Base-by-base conservation (phyloP, 2,329 filamentous ascomycete species). In the Rutstroemia sydowiana region DNA sequence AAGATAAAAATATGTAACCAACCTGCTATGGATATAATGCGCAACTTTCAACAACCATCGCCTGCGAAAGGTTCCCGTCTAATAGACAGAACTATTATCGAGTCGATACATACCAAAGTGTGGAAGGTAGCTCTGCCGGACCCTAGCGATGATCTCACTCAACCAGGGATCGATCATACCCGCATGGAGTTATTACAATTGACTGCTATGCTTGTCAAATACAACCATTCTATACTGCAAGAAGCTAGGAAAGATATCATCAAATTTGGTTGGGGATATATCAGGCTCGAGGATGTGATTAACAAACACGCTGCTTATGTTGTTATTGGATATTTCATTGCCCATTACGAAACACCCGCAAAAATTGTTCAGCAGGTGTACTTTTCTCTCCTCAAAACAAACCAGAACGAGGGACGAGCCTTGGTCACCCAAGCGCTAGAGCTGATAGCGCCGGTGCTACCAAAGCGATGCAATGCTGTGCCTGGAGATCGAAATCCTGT, bases 231-330 rank as follows among this genome's bases (percentile, higher is more conserved):
- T 30, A 87, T 90, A 49, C 79, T 98, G 1, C 87, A 95, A 60
- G 93, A 97, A 63, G 85, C 88, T 2, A 84, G 95, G 34, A 98
- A 98, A 69, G 93, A 98, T 58, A 92, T 98, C 56, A 98, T 98
- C 65, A 97, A 96, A 70, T 98, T 97, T 69, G 91, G 90, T 3
- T 99, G 93, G 93, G 95, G 91, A 16, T 97, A 95, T 66, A 98
- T 98, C 63, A 83, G 88, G 21, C 79, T 98, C n/a, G 95, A 99
- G 65, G 93, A 99, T 68, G 88, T 95, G 52, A 95, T 98, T 73
- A 98, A 97, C 74, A 98, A 98, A 69, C 93, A 97, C 67, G 93
- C 92, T 0, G 91, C 93, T 2, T 98, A 98, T 63, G 92, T 96
- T 5, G 82, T 98, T 5, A 95, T 98, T 55, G 90, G 88, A 2